Base-by-base conservation (phyloP, 2,329 filamentous ascomycete species). In the Cladophialophora psammophila region DNA sequence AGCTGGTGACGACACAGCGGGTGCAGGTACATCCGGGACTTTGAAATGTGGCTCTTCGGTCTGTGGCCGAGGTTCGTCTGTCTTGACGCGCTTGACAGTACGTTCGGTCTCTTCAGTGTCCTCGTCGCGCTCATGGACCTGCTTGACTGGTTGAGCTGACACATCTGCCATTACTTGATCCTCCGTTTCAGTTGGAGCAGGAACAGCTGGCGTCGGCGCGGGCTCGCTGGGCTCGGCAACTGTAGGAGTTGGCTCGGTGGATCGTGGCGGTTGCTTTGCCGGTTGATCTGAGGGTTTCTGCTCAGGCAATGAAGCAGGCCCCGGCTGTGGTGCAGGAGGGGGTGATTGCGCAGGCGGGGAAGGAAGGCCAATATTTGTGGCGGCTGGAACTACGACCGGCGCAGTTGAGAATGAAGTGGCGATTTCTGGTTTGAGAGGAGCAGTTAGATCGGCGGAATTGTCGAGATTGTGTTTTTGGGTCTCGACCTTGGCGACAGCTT, bases 21-120 rank as follows among this genome's bases (percentile, higher is more conserved):
- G 75, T 10, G 65, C 58, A 45, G 82, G 80, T 10, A 80, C 68
- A 8, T 80, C 77, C 0, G 81, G 79, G 12, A 81, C 76, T 71
- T 84, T 83, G 73, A 82, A 81, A 50, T 80, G 80, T 5, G 72
- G 72, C 56, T 79, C 78, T 36, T 82, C 80, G 26, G 54, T 34
- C 12, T 32, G 35, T 50, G 74, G 69, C 20, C 80, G 80, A n/a
- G 60, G 63, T 52, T 84, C 81, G 15, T 91, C 90, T 0, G 92
- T 91, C 79, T 90, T 94, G 42, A 91, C 88, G 32, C 94, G 89
- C 82, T 97, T 97, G 0, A 93, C 87, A 15, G 87, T 87, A 61
- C 90, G 93, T 70, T 92, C 76, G n/a, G 76, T 81, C 20, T 83
- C 82, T 18, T 71, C 73, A 12, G 69, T 81, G 70, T 96, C 93